A percentile compares a stretch with the other conserved stretches of the same genome.
These are phyloP conservation scores for Astrothelium macrocarpum DNA, from an alignment of 495 filamentous ascomycete genomes.

Conservation along the genomic window DNA sequence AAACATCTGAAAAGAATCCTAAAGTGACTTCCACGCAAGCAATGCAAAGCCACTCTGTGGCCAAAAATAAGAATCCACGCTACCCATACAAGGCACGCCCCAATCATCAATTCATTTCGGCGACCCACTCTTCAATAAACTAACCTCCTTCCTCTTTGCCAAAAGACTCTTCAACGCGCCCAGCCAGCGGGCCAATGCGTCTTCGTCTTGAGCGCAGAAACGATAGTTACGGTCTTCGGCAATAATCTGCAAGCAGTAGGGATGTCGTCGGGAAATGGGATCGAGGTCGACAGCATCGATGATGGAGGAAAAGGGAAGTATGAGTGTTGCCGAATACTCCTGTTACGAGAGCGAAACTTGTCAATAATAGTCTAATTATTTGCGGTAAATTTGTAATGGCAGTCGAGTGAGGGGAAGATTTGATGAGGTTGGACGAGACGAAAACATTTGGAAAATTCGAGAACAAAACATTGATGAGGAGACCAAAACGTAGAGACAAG, in stretches of 20 bases:
- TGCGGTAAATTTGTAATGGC: not conserved
- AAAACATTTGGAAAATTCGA: too few relatives aligned
- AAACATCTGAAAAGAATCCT: not conserved
- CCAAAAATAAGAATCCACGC: not conserved
- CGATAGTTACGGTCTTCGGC: constrained; percentile 87
- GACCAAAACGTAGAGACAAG: too few relatives aligned
- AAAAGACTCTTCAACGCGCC: constrained; percentile 86
- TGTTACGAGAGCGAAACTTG: constrained; percentile 17
- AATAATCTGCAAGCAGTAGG: constrained; percentile 84
- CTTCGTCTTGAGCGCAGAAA: constrained; percentile 76
- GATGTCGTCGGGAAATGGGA: constrained; percentile 72
- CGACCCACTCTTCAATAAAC: not conserved
- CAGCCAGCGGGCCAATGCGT: constrained; percentile 70
- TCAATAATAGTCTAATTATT: not conserved
- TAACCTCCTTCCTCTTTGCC: constrained; percentile 49
- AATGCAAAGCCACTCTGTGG: not conserved
- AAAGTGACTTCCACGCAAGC: not conserved
- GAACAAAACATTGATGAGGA: too few relatives aligned
- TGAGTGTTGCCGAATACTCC: constrained; percentile 80
- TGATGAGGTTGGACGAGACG: too few relatives aligned
- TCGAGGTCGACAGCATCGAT: constrained; percentile 92
- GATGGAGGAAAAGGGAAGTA: constrained; percentile 68
- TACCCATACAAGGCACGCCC: not conserved
- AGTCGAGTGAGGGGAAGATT: too few relatives aligned
- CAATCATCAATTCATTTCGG: not conserved